Evolutionary conservation across 225 moss, liverwort and hornwort species (phyloP).

Genomic region (Asterella californica): DNA sequence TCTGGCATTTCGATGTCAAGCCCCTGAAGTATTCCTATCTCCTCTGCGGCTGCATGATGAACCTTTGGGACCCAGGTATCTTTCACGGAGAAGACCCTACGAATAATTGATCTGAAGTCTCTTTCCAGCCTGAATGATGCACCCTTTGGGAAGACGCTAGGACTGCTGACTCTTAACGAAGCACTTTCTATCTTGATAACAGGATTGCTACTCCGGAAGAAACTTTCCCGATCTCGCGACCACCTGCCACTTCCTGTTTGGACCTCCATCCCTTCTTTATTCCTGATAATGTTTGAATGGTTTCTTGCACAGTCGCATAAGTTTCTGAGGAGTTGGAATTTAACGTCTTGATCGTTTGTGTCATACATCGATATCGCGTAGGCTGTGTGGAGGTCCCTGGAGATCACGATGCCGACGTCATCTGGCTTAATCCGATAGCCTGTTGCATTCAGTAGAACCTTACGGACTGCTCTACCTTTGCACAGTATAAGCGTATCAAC

Average conservation of each 20-base stretch:
- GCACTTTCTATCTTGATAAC: neutral
- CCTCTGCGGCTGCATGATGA: neutral
- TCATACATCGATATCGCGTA: conserved; percentile 60
- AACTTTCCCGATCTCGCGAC: conserved; percentile 11
- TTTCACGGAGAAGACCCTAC: conserved; percentile 14
- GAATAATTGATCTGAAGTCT: conserved; percentile 28
- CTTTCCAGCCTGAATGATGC: conserved; percentile 19
- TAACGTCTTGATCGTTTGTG: neutral
- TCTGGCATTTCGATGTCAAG: conserved; percentile 20
- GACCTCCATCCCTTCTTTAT: conserved; percentile 36
- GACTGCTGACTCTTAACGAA: neutral
- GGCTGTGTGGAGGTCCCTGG: conserved; percentile 53
- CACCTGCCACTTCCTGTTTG: conserved; percentile 31
- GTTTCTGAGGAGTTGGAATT: neutral
- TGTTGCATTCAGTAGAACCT: conserved; percentile 74
- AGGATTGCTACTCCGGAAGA: neutral
- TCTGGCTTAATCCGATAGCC: conserved; percentile 57
- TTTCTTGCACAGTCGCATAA: conserved; percentile 22
- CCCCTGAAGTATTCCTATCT: conserved; percentile 20
- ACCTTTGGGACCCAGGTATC: neutral
- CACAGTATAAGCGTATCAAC: conserved; percentile 55
- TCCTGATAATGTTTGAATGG: conserved; percentile 9
- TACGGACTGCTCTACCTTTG: conserved; percentile 38
- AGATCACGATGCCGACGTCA: conserved; percentile 75
- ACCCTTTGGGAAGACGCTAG: neutral